Evolutionary conservation across 768 basidiomycete species (phyloP), one percentile per base, ranked within the genome.

Genomic region (Pleurotus tuoliensis): DNA sequence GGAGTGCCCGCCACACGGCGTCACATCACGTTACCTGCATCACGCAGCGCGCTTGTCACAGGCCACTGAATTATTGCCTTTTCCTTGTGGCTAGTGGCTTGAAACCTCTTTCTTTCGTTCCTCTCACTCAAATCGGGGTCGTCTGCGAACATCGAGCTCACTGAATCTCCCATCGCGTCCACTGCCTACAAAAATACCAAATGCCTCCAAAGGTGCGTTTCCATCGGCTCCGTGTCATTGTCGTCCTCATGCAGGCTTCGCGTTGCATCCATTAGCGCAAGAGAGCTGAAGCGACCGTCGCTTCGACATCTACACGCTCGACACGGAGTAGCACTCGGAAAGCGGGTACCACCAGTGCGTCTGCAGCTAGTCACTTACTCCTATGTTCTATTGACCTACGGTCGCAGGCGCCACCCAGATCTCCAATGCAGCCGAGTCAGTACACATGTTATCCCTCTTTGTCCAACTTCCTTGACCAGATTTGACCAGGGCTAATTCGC

Each of bases 241-340:
- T 34, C 30, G 30, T 34, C 30, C 30, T 34, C 30, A 34, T 34
- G 30, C 11, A 34, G 30, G 30, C 30, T 34, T 34, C 30, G 30
- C 30, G 30, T 34, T 34, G 30, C 30, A 12, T 24, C 51, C 43
- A 22, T 6, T 64, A 89, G 87, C 75, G 87, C 61, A 89, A 88
- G 74, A 83, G 80, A 68, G 68, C 69, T 20, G 78, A 77, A 27
- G 8, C 30, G 8, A 30, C 30, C 37, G 67, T 62, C 56, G 64
- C 67, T 15, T 44, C 74, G 34, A 59, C 75, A 30, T 67, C 77
- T 59, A 70, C 79, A 63, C 77, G 79, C 67, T 63, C 73, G 34
- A 79, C 78, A 37, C 77, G 74, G 52, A 77, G 74, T 59, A 78
- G 81, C 13, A 63, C 76, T 40, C 76, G 77, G 57, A 67, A 52